These are phyloP conservation scores for Phytophthora palmivora DNA, from an alignment of 352 stramenopile species.

Conservation along the genomic window DNA sequence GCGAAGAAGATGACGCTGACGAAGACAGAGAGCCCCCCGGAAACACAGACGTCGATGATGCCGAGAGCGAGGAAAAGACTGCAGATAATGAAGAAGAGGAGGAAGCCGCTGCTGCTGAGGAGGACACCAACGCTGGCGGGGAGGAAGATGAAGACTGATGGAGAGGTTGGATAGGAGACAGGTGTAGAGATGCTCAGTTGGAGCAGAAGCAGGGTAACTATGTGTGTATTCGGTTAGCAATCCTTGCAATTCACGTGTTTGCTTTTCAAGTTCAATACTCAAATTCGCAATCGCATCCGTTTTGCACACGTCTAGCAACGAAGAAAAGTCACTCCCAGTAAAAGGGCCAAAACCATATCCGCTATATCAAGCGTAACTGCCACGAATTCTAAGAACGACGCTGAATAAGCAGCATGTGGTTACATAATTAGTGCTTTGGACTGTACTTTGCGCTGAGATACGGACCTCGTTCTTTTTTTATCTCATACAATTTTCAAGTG, in stretches of 20 bases:
- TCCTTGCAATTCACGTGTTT: not conserved
- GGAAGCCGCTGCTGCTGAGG: not conserved
- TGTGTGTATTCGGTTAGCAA: not conserved
- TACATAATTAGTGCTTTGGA: not conserved
- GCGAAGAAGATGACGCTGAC: no score
- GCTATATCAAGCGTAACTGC: not conserved
- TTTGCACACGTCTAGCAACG: not conserved
- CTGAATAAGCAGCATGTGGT: not conserved
- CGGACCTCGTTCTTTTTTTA: not conserved
- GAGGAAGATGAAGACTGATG: not conserved
- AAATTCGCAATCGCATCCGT: not conserved
- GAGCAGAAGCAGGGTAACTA: not conserved
- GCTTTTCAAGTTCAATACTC: not conserved
- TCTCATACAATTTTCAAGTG: conserved; percentile 1
- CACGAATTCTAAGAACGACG: not conserved
- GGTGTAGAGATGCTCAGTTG: not conserved
- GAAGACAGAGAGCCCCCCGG: no score
- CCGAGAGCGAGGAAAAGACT: not conserved
- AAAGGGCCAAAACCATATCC: not conserved
- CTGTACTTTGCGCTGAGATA: not conserved
- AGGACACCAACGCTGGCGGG: not conserved
- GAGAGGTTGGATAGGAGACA: not conserved
- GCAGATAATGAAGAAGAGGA: not conserved
- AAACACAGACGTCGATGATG: not conserved
- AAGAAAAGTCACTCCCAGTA: not conserved